Base-by-base conservation (phyloP, 371 early-diverging fungal species). In the Coemansia sp. region DNA sequence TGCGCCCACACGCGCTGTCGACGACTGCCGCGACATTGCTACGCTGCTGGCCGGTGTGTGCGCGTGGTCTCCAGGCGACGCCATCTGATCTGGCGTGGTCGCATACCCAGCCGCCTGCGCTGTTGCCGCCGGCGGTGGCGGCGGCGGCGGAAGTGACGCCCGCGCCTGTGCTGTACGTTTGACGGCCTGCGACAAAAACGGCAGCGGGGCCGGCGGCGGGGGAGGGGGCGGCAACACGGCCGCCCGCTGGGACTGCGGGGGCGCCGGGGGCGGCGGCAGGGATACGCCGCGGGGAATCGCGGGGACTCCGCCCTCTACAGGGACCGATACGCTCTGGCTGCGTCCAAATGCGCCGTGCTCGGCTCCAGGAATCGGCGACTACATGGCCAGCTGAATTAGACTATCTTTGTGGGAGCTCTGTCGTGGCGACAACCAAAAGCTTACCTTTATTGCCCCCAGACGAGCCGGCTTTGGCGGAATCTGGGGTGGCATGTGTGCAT, bases 401-500 rank as follows among this genome's bases (percentile, higher is more conserved):
- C 12, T 14, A 43, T n/a, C 14, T n/a, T 12, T 7, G 43, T 14
- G 12, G 11, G 43, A n/a, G 16, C 16, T 24, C 24, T 24, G 24
- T 24, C 24, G 24, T 24, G 24, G 24, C 24, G 24, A 24, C 24
- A 24, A 24, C 24, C 24, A 24, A 24, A 24, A 24, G 55, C 56
- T 38, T 63, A 67, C 67, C 55, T 55, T 67, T 38, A 58, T 10
- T 12, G 51, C 16, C 52, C 52, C 50, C n/a, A 72, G 59, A 5
- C 64, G 60, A 5, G 60, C 47, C 11, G 72, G 72, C 48, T 72
- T 72, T 14, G 72, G 72, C 34, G 68, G 68, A 16, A 58, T 52
- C 16, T 24, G 52, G 16, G 38, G 40, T 34, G 9, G 49, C 37
- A 33, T 24, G 31, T 39, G 24, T 55, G 12, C 48, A 47, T n/a